A percentile compares a stretch with the other conserved stretches of the same genome.
phyloP scores from a whole-genome alignment of 169 alveolate genomes.

The Plasmodium vivax region DNA sequence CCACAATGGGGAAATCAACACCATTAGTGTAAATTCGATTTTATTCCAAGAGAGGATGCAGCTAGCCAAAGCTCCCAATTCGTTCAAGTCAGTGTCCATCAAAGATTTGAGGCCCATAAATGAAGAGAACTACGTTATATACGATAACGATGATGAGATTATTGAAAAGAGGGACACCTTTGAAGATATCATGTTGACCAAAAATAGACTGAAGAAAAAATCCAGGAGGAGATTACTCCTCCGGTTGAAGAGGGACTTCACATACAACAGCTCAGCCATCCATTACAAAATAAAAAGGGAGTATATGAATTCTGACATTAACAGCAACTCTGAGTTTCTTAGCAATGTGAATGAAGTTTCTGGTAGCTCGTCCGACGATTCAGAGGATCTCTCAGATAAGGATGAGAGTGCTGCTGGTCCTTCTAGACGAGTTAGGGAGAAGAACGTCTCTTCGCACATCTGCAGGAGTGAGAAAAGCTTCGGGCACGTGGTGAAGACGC shows the following conservation, averaged over 20 bases:
- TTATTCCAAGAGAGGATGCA: conserved; percentile 63
- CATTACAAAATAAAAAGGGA: conserved; percentile 72
- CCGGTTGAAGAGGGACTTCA: conserved; percentile 60
- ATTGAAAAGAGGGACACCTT: conserved; percentile 70
- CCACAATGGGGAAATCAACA: conserved; percentile 79
- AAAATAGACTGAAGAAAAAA: conserved; percentile 72
- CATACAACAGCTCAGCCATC: conserved; percentile 61
- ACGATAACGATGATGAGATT: conserved; percentile 75
- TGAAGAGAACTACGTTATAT: conserved; percentile 70
- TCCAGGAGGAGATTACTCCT: conserved; percentile 67
- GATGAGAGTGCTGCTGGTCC: background rate
- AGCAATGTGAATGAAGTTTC: conserved; percentile 42
- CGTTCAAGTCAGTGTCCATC: conserved; percentile 57
- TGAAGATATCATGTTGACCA: conserved; percentile 75
- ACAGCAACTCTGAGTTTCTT: conserved; percentile 68
- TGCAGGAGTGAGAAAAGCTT: conserved; percentile 7
- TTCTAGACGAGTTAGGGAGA: background rate
- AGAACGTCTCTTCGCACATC: background rate
- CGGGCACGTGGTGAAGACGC: conserved; percentile 24
- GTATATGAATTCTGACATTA: conserved; percentile 62
- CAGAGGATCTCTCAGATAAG: background rate
- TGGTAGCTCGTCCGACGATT: conserved; percentile 38
- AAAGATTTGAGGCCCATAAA: conserved; percentile 71
- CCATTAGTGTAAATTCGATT: conserved; percentile 75
- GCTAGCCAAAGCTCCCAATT: conserved; percentile 54